Base-by-base conservation (phyloP, 441 rosid species). In the Aquilaria agallochum region DNA sequence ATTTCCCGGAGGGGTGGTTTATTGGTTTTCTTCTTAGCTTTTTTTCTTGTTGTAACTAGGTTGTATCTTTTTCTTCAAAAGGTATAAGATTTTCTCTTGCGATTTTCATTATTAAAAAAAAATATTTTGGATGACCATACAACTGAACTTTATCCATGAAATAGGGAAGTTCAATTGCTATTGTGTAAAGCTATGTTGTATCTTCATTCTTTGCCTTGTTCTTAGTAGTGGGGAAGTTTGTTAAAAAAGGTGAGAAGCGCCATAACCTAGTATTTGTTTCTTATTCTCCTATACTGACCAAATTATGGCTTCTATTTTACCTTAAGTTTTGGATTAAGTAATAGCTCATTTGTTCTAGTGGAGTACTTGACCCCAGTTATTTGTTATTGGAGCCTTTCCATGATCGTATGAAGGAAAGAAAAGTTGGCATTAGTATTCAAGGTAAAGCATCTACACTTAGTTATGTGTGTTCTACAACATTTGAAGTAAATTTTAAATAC, bases 341-440 rank as follows among this genome's bases (percentile, higher is more conserved):
- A 8, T 67, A 65, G 62, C 61, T 67, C 5, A 53, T 36, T 63
- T 72, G 80, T 89, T 50, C 70, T 90, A 64, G 72, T 82, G 44
- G 97, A 95, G 77, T 82, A 89, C 53, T 88, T 83, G 59, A 89
- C 88, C 15, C 92, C 98, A 0, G 58, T 92, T 47, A 85, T 95
- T 67, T 92, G 98, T 74, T 88, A 86, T 68, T 88, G 95, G 99
- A 85, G 81, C 64, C 78, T 90, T 56, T 90, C 93, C 33, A 76
- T 92, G 67, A 63, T 83, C 69, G 64, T 90, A 33, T 78, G 74
- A 2, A 90, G 73, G 12, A 96, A 92, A 72, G 86, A 77, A 55
- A 86, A 92, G 46, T 75, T 84, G 72, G 73, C 72, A 55, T 76
- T 85, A 63, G 86, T 88, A 58, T 88, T 90, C 71, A 80, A 83